Conservation (phyloP, 2,329 filamentous ascomycete genomes). For the Juglanconis oblonga region DNA sequence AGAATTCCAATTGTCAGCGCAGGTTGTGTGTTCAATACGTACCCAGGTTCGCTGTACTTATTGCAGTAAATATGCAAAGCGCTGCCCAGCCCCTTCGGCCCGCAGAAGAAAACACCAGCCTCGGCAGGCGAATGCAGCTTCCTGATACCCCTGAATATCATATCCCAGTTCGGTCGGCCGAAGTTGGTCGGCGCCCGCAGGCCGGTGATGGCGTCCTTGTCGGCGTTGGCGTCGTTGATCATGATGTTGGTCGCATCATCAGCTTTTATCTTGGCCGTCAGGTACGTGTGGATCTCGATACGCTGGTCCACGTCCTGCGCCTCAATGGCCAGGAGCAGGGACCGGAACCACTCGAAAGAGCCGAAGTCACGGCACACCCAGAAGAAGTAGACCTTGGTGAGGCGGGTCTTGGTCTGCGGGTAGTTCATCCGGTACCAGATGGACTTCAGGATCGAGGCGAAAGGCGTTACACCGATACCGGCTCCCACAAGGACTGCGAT, state of each 20-base stretch:
- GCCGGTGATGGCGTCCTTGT: slow-evolving; percentile 81
- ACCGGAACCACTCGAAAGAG: slow-evolving; percentile 87
- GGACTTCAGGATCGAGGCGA: slow-evolving; percentile 82
- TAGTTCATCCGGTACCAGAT: slow-evolving; percentile 95
- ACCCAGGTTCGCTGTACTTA: slow-evolving; percentile 81
- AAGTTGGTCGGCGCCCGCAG: slow-evolving; percentile 81
- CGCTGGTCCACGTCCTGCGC: slow-evolving; percentile 79
- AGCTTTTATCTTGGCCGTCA: slow-evolving; percentile 82
- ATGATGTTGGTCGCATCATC: slow-evolving; percentile 89
- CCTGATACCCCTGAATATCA: slow-evolving; percentile 80
- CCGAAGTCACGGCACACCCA: slow-evolving; percentile 89
- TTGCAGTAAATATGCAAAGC: slow-evolving; percentile 80
- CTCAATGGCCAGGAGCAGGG: slow-evolving; percentile 78
- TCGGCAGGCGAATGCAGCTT: slow-evolving; percentile 73
- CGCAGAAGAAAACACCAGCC: slow-evolving; percentile 81
- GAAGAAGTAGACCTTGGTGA: slow-evolving; percentile 89
- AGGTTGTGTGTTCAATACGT: slow-evolving; percentile 34
- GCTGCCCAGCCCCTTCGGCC: slow-evolving; percentile 75
- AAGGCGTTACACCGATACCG: slow-evolving; percentile 83
- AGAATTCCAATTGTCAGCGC: neutral
- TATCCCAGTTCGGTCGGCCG: slow-evolving; percentile 84
- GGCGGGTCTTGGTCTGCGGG: slow-evolving; percentile 72
- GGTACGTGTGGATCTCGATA: slow-evolving; percentile 87
- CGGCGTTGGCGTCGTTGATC: slow-evolving; percentile 84
- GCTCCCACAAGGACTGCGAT: slow-evolving; percentile 75